Evolutionary conservation across 495 filamentous ascomycete genomes (phyloP), one percentile per base, ranked within the genome.

Genomic region (Penicillium daleae): DNA sequence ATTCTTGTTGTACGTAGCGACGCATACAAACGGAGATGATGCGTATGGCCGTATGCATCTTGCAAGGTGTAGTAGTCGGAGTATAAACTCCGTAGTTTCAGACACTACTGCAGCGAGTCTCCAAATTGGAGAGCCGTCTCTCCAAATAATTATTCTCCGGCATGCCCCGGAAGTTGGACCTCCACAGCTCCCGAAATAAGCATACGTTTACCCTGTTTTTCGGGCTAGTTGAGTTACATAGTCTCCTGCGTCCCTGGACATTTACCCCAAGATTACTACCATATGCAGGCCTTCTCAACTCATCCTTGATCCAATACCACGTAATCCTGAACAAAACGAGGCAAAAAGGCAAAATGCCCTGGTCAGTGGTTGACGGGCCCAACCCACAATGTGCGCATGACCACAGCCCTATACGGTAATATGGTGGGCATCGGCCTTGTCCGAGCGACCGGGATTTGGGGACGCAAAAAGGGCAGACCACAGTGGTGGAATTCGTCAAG

Each of bases 321-420:
- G 42, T 46, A 46, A 46, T 46, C 42, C 8, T 22, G 31, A 29
- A 33, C 50, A 53, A 32, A 32, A 29, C 17, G 4, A 31, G 31
- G 27, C 29, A 35, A 22, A 29, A 53, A 53, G 15, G 51, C 51
- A 32, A 35, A 54, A 3, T 22, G 8, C 9, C 15, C 51, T 22
- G 31, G 29, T 15, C 17, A 22, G 24, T 21, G 29, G 51, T 54
- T 13, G 27, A 31, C 19, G 13, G 19, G 29, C 17, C 51, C 26
- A 54, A 35, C 9, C 9, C 27, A 4, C 17, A 19, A 46, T 37
- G 61, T 27, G 37, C 64, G 54, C 58, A 64, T 64, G 57, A 67
- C 61, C 53, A 48, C 54, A 68, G 66, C 66, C 61, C 66, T 68
- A 64, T 63, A 27, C 40, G 64, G 64, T 53, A 66, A 66, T 17